phyloP scores from a whole-genome alignment of 2,329 filamentous ascomycete genomes.

The Trichophyton schoenleinii region DNA sequence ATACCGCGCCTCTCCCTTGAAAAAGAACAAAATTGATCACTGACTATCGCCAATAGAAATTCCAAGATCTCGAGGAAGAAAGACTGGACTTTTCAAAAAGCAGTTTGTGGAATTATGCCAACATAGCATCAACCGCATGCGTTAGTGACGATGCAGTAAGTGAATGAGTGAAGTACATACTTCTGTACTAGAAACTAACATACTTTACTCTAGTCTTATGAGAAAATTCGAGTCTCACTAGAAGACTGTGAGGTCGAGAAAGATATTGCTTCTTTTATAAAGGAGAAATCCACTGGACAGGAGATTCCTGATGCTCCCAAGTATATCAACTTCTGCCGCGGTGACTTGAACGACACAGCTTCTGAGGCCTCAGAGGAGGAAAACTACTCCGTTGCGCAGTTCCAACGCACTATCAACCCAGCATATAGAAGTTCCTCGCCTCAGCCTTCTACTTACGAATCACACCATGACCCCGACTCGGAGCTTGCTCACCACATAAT shows the following conservation, averaged over 20 bases:
- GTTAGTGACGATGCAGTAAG: constrained; percentile 78
- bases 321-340: constrained; percentile 97
- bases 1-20: not conserved
- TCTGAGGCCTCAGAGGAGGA: constrained; percentile 84
- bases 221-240: constrained; percentile 84
- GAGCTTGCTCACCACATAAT: constrained; percentile 57
- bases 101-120: constrained; percentile 95
- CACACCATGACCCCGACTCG: constrained; percentile 76
- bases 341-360: constrained; percentile 64
- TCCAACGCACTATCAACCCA: constrained; percentile 87
- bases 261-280: constrained; percentile 82
- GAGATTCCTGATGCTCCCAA: constrained; percentile 95
- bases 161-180: constrained; percentile 7
- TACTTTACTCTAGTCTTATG: constrained; percentile 52
- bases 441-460: constrained; percentile 83
- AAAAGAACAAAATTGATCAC: not conserved
- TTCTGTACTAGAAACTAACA: constrained; percentile 6
- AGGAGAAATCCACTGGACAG: constrained; percentile 77
- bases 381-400: constrained; percentile 87
- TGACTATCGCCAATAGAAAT: constrained; percentile 49
- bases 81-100: constrained; percentile 94
- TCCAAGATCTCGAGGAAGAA: constrained; percentile 97
- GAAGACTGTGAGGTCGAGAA: constrained; percentile 96
- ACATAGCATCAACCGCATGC: constrained; percentile 92
- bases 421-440: constrained; percentile 93